A percentile compares a stretch with the other conserved stretches of the same genome.
phyloP scores from a whole-genome alignment of 148 eudicot species.

The Polygonum maritimum region DNA sequence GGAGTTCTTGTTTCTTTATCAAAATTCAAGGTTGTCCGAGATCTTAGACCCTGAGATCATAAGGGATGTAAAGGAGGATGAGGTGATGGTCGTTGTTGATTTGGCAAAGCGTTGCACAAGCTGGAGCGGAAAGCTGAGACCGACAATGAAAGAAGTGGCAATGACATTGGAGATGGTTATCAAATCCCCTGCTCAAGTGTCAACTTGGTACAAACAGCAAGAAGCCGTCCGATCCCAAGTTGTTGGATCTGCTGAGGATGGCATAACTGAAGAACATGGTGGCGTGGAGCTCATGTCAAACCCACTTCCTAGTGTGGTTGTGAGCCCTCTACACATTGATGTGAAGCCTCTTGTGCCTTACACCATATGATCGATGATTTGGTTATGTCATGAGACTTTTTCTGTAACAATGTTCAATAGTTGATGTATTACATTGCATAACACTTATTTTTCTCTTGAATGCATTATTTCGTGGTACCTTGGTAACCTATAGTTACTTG shows the following conservation, averaged over 20 bases:
- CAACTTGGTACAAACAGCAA: not conserved
- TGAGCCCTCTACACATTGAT: not conserved
- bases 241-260: slow-evolving; percentile 8
- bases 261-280: not conserved
- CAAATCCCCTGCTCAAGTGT: not conserved
- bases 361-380: not conserved
- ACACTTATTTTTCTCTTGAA: no score
- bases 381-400: no score
- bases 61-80: not conserved
- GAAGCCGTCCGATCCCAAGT: not conserved
- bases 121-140: not conserved
- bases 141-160: not conserved
- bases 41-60: not conserved
- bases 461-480: no score
- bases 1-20: not conserved
- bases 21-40: not conserved
- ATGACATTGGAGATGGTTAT: not conserved
- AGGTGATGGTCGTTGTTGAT: not conserved
- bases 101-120: not conserved
- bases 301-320: not conserved
- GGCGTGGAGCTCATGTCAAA: not conserved
- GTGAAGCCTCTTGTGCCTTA: not conserved
- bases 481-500: no score
- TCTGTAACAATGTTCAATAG: no score
- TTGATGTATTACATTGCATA: no score